These are phyloP conservation scores for Porodaedalea pini DNA, from an alignment of 1,284 basidiomycete species.

Conservation along the genomic window DNA sequence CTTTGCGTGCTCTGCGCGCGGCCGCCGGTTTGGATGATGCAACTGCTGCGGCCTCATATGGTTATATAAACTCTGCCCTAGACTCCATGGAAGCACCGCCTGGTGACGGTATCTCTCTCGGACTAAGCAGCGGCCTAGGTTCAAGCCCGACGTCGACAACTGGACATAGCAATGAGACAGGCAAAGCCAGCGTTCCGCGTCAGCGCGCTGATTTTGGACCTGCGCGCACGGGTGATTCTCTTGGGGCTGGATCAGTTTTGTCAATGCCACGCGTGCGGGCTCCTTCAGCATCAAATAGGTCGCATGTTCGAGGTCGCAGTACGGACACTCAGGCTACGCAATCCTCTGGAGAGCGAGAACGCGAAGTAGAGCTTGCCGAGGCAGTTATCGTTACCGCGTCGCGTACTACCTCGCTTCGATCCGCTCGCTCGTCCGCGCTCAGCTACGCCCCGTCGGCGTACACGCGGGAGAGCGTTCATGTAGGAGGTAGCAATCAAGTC, in stretches of 20 bases:
- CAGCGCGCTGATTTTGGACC: constrained; percentile 13
- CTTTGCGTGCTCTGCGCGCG: constrained; percentile 7
- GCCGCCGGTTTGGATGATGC: constrained; percentile 5
- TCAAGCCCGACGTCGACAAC: constrained; percentile 15
- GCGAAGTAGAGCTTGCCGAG: constrained; percentile 12
- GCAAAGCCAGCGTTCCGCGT: constrained; percentile 6
- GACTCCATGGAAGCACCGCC: constrained; percentile 2
- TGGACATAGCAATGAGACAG: constrained; percentile 16
- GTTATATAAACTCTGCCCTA: background rate
- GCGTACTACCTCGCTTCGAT: constrained; percentile 20
- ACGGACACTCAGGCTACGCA: constrained; percentile 10
- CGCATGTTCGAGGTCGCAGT: constrained; percentile 5
- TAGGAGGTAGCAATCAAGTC: constrained; percentile 21
- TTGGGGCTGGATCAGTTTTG: background rate
- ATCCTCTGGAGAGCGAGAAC: constrained; percentile 5
- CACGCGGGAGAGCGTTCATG: constrained; percentile 19
- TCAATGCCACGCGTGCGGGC: background rate
- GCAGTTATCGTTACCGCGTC: constrained; percentile 18
- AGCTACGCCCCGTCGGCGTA: constrained; percentile 31
- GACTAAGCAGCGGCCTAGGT: constrained; percentile 12
- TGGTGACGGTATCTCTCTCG: constrained; percentile 11
- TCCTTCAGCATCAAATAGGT: background rate
- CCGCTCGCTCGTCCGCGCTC: constrained; percentile 33
- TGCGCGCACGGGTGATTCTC: background rate
- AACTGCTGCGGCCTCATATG: background rate